phyloP scores from a whole-genome alignment of 257 asterid genomes.

The Plectranthus barbatus region DNA sequence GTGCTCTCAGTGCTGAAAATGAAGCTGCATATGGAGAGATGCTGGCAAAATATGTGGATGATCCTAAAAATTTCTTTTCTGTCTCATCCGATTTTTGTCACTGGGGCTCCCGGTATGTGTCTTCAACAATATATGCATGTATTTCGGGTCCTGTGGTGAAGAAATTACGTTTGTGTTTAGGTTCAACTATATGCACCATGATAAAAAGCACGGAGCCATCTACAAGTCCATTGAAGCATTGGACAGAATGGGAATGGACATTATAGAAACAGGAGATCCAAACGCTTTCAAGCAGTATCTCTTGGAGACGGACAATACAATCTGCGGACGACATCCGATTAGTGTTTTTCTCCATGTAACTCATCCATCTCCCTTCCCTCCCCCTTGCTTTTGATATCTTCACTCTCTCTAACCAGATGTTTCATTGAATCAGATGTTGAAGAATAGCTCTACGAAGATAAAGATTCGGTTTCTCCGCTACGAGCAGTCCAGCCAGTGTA shows the following conservation, averaged over 20 bases:
- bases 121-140: background rate
- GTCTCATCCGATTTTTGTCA: slow-evolving; percentile 98
- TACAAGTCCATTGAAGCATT: slow-evolving; percentile 82
- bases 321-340: slow-evolving; percentile 95
- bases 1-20: slow-evolving; percentile 71
- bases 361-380: slow-evolving; percentile 17
- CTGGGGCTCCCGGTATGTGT: slow-evolving; percentile 91
- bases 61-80: slow-evolving; percentile 87
- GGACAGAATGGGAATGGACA: slow-evolving; percentile 89
- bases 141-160: background rate
- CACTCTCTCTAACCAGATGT: slow-evolving; percentile 7
- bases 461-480: slow-evolving; percentile 74
- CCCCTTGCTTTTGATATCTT: background rate
- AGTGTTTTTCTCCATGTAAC: slow-evolving; percentile 91
- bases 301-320: slow-evolving; percentile 81
- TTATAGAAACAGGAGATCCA: slow-evolving; percentile 86
- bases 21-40: slow-evolving; percentile 73
- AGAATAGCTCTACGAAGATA: slow-evolving; percentile 58
- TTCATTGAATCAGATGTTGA: slow-evolving; percentile 54
- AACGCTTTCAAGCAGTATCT: slow-evolving; percentile 79
- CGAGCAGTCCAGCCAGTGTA: slow-evolving; percentile 95
- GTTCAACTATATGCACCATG: slow-evolving; percentile 72
- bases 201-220: slow-evolving; percentile 78
- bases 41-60: slow-evolving; percentile 81
- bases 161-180: slow-evolving; percentile 16